Base-by-base conservation (phyloP, 73 alveolate genomes). In the Paramecium tetraurelia region DNA sequence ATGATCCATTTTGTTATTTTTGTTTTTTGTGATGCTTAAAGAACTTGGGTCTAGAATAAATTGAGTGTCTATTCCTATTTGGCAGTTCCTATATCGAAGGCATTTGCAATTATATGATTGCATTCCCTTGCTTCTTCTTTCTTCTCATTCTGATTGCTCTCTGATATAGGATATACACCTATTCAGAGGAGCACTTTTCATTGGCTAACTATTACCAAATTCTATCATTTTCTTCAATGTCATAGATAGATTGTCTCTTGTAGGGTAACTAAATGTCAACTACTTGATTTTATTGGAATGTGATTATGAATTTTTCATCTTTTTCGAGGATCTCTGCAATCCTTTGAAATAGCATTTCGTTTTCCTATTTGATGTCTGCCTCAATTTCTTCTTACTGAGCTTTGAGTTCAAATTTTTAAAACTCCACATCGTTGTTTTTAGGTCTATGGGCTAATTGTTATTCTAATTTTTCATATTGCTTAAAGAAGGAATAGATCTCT, bases 131-230 rank as follows among this genome's bases (percentile, higher is more conserved):
- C 87, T 80, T 80, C 24, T 44, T 80, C 76, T 80, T 80, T n/a
- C 43, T 80, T 24, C 90, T 80, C 90, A 80, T 80, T 41, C 90
- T 80, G 4, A 80, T 48, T 14, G 90, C 90, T 80, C 90, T 80
- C 29, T 80, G 48, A 80, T 80, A 80, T 41, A 80, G 35, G 1
- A 80, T 11, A 44, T 44, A 80, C 1, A 80, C 57, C 31, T 80
- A 80, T 44, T 80, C 75, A 9, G 46, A 22, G 18, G 46, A 40
- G 21, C 24, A 80, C 10, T 80, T 80, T 48, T 80, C 90, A 80
- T 80, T 48, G 12, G 71, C 71, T 16, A 80, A 43, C 8, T 80
- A 80, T 41, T 41, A 9, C 90, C 90, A 80, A 24, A 80, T 80
- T 14, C 76, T 40, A 80, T 80, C 90, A 44, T 80, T 41, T 44